Evolutionary conservation across 73 alveolate genomes (phyloP).

Genomic region (Durusdinium trenchii): DNA sequence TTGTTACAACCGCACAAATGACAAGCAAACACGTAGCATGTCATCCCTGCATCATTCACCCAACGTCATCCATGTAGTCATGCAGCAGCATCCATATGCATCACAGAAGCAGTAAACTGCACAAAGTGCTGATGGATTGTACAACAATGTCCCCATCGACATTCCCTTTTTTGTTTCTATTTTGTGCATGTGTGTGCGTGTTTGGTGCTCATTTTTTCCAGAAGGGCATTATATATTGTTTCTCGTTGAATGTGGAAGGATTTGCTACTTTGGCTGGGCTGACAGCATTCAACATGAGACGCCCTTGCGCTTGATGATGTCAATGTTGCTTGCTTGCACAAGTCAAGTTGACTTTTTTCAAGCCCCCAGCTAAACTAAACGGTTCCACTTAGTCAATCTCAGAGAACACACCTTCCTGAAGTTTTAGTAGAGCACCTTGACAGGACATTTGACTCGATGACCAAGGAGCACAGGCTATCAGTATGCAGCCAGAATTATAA

Average conservation of each 20-base stretch:
- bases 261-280: constrained; percentile 91
- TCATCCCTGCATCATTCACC: too few relatives aligned
- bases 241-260: not conserved
- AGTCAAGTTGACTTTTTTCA: not conserved
- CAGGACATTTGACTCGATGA: not conserved
- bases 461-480: not conserved
- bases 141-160: too few relatives aligned
- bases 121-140: too few relatives aligned
- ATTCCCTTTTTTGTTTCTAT: too few relatives aligned
- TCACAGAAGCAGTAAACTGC: too few relatives aligned
- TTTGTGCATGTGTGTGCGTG: too few relatives aligned
- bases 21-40: too few relatives aligned
- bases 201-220: too few relatives aligned
- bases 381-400: not conserved
- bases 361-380: not conserved
- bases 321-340: not conserved
- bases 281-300: constrained; percentile 23
- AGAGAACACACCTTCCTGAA: not conserved
- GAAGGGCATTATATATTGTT: too few relatives aligned
- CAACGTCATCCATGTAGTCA: too few relatives aligned
- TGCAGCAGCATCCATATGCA: too few relatives aligned
- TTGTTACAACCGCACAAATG: too few relatives aligned
- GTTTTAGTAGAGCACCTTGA: not conserved
- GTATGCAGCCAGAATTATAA: not conserved
- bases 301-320: constrained; percentile 70